These are phyloP conservation scores for Neonectria hederae DNA, from an alignment of 2,329 filamentous ascomycete species.

Conservation along the genomic window DNA sequence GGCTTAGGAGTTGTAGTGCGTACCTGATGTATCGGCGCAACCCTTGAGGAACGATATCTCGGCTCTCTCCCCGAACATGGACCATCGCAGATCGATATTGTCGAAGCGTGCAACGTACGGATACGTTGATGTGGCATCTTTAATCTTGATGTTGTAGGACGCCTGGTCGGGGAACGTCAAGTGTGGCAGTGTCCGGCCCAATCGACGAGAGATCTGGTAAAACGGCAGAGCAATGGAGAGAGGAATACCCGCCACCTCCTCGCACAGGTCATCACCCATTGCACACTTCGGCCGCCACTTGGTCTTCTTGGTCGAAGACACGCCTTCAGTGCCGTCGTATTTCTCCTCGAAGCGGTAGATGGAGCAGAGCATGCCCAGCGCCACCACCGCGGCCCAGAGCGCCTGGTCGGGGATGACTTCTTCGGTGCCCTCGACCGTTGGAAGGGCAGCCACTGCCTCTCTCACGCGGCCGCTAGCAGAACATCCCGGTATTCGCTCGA, in stretches of 20 bases:
- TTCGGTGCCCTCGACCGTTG: slow-evolving; percentile 58
- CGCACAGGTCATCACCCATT: slow-evolving; percentile 61
- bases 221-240: slow-evolving; percentile 59
- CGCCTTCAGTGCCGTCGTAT: slow-evolving; percentile 62
- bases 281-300: slow-evolving; percentile 49
- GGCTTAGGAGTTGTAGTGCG: background rate
- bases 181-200: slow-evolving; percentile 62
- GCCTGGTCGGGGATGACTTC: slow-evolving; percentile 62
- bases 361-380: slow-evolving; percentile 62
- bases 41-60: slow-evolving; percentile 63
- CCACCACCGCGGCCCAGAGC: slow-evolving; percentile 62
- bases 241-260: slow-evolving; percentile 60
- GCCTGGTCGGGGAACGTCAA: slow-evolving; percentile 63
- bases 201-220: slow-evolving; percentile 59
- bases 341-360: slow-evolving; percentile 64
- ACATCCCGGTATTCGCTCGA: slow-evolving; percentile 63
- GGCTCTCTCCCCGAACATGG: slow-evolving; percentile 61
- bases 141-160: slow-evolving; percentile 62
- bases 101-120: slow-evolving; percentile 63
- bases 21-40: slow-evolving; percentile 54
- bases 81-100: slow-evolving; percentile 64
- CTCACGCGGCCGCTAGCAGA: slow-evolving; percentile 60
- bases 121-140: slow-evolving; percentile 57
- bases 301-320: slow-evolving; percentile 47
- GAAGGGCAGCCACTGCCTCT: slow-evolving; percentile 59